Evolutionary conservation across 352 stramenopile genomes (phyloP).

Genomic region (Aphanomyces invadans): DNA sequence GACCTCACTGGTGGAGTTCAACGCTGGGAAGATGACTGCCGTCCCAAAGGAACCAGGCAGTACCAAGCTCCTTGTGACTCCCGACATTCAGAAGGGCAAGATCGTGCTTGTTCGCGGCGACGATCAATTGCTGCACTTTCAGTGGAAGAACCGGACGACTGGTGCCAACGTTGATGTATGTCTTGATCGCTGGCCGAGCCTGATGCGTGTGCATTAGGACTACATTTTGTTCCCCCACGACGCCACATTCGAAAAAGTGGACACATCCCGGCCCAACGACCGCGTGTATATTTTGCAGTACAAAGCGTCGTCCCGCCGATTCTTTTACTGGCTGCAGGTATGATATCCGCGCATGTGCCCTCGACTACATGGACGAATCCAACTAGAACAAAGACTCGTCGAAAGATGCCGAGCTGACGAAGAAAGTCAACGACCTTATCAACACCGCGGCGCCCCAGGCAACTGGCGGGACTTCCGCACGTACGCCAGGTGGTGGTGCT

Average conservation of each 20-base stretch:
- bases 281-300: constrained; percentile 90
- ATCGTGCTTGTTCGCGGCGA: constrained; percentile 78
- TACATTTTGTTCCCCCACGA: constrained; percentile 91
- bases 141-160: constrained; percentile 88
- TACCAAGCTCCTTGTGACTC: constrained; percentile 78
- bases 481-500: constrained; percentile 27
- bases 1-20: constrained; percentile 76
- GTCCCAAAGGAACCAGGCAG: constrained; percentile 51
- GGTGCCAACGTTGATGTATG: constrained; percentile 60
- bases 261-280: constrained; percentile 79
- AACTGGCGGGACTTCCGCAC: constrained; percentile 25
- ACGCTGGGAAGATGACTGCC: constrained; percentile 85
- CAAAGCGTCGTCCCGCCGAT: constrained; percentile 85
- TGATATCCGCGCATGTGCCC: not conserved
- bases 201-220: constrained; percentile 37
- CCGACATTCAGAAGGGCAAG: constrained; percentile 87
- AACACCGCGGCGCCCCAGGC: constrained; percentile 59
- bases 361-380: constrained; percentile 28
- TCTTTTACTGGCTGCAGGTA: constrained; percentile 95
- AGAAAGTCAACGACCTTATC: constrained; percentile 86
- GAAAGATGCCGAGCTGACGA: constrained; percentile 78
- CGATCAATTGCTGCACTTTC: constrained; percentile 88
- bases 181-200: not conserved
- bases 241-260: constrained; percentile 77
- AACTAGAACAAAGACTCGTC: constrained; percentile 76